These are phyloP conservation scores for Pythium volutum DNA, from an alignment of 352 stramenopile species.

Conservation along the genomic window DNA sequence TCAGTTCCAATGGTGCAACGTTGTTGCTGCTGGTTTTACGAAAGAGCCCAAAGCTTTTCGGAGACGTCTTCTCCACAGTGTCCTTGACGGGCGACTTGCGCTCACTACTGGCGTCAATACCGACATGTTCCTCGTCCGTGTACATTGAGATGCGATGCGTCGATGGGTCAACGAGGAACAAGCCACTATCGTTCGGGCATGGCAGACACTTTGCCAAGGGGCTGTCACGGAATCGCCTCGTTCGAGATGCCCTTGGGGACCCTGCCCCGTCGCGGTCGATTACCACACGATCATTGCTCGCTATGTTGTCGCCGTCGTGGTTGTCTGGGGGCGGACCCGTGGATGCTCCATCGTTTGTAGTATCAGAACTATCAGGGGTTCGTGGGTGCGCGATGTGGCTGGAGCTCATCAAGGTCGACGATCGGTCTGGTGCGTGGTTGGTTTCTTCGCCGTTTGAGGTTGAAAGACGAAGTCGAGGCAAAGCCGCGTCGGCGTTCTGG, in stretches of 20 bases:
- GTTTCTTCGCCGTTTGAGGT: no score
- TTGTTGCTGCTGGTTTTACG: conserved; percentile 16
- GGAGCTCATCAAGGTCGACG: no score
- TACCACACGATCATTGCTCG: no score
- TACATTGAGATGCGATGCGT: not conserved
- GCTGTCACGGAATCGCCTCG: not conserved
- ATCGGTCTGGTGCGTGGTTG: no score
- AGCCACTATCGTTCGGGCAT: not conserved
- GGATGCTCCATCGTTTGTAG: no score
- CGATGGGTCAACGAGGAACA: not conserved
- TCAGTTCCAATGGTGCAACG: conserved; percentile 2
- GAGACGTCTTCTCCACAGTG: not conserved
- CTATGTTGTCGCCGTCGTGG: no score
- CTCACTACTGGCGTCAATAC: not conserved
- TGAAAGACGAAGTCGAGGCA: not conserved
- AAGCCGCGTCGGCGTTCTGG: not conserved
- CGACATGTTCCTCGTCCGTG: not conserved
- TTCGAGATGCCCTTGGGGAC: not conserved
- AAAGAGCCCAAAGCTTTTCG: conserved; percentile 5
- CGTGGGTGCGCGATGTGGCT: no score
- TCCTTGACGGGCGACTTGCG: not conserved
- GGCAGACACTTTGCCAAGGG: not conserved
- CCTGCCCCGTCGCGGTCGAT: not conserved
- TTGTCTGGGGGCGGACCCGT: no score
- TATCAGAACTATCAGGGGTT: no score